phyloP scores from a whole-genome alignment of 805 yeast genomes.

The Candida nitratophila region DNA sequence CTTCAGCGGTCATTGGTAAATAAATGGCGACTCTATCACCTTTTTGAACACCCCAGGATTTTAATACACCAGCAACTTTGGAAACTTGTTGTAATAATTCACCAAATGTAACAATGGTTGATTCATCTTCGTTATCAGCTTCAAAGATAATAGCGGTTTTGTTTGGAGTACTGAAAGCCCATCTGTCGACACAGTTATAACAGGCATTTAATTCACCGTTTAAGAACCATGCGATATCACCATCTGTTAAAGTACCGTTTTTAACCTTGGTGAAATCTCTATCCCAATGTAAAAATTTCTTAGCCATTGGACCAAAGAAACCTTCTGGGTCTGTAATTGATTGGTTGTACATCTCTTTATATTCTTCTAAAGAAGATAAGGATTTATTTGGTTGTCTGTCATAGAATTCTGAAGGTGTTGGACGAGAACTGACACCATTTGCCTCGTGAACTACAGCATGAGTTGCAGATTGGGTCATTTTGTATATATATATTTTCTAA shows the following conservation, averaged over 20 bases:
- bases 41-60: conserved; percentile 78
- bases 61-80: conserved; percentile 77
- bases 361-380: conserved; percentile 56
- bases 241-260: conserved; percentile 60
- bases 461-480: conserved; percentile 16
- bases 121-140: conserved; percentile 82
- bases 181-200: conserved; percentile 93
- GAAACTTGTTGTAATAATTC: conserved; percentile 81
- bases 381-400: conserved; percentile 57
- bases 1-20: conserved; percentile 97
- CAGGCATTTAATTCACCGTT: conserved; percentile 91
- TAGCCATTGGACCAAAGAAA: conserved; percentile 76
- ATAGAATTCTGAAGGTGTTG: conserved; percentile 48
- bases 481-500: neutral
- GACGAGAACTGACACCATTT: conserved; percentile 39
- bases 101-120: conserved; percentile 71
- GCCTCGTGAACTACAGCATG: conserved; percentile 58
- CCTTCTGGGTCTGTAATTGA: conserved; percentile 73
- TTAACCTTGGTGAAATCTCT: conserved; percentile 61
- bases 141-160: conserved; percentile 84
- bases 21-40: conserved; percentile 97
- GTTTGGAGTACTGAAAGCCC: conserved; percentile 82
- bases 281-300: conserved; percentile 71
- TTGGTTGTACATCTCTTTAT: conserved; percentile 60
- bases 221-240: conserved; percentile 88